These are phyloP conservation scores for Mycena olivaceomarginata DNA, from an alignment of 768 basidiomycete species.

Conservation along the genomic window DNA sequence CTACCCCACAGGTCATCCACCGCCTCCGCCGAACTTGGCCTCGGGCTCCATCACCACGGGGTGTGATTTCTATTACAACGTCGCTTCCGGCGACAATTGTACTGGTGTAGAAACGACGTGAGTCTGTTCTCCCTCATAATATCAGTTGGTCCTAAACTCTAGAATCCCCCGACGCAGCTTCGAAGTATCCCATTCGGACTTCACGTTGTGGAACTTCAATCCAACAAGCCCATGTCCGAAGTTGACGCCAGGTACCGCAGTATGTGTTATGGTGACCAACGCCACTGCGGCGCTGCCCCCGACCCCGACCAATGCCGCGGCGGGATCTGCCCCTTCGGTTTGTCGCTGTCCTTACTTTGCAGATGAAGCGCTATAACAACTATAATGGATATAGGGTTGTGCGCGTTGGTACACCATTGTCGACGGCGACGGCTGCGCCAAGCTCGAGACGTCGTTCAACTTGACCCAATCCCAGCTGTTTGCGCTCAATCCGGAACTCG, in stretches of 20 bases:
- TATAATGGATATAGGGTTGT: constrained; percentile 1
- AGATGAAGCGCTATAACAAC: too few relatives aligned
- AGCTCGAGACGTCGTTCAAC: constrained; percentile 44
- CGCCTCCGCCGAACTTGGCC: constrained; percentile 1
- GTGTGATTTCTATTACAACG: constrained; percentile 13
- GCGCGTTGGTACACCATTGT: constrained; percentile 48
- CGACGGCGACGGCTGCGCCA: constrained; percentile 46
- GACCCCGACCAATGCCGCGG: background rate
- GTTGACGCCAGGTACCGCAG: background rate
- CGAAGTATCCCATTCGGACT: background rate
- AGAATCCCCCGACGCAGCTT: background rate
- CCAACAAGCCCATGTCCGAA: constrained; percentile 20
- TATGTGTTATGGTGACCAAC: too few relatives aligned
- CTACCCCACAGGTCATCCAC: constrained; percentile 5
- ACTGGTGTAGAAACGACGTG: constrained; percentile 2
- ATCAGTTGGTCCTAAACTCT: too few relatives aligned
- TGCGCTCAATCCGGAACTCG: constrained; percentile 45
- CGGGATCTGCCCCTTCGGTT: background rate
- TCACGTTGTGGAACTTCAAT: constrained; percentile 17
- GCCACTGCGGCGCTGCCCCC: too few relatives aligned
- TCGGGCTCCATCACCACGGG: constrained; percentile 22
- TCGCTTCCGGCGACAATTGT: constrained; percentile 16
- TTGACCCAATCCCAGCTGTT: constrained; percentile 41
- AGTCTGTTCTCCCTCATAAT: background rate
- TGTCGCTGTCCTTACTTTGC: too few relatives aligned